Conservation (phyloP, 1,139 yeast genomes). For the Taphrina flavorubra region DNA sequence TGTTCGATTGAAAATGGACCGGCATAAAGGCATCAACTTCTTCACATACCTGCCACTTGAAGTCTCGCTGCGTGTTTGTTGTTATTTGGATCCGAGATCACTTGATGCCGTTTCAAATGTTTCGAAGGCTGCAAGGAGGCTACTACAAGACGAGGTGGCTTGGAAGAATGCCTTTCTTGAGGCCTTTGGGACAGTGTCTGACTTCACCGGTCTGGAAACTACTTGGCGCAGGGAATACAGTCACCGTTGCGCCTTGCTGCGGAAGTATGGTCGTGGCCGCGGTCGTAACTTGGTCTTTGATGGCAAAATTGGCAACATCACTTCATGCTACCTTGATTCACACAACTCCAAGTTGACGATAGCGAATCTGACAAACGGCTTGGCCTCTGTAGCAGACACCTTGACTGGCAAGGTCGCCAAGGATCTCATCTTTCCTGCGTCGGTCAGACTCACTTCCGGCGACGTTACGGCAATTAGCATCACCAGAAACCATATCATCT, state of each 20-base stretch:
- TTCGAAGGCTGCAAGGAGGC: background rate
- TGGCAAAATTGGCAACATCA: conserved; percentile 24
- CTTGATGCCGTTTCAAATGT: conserved; percentile 14
- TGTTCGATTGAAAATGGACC: background rate
- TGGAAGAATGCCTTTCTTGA: conserved; percentile 23
- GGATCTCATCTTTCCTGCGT: conserved; percentile 21
- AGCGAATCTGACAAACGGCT: conserved; percentile 9
- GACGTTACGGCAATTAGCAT: conserved; percentile 13
- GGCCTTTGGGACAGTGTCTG: conserved; percentile 3
- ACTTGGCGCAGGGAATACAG: conserved; percentile 32
- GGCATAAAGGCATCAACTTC: conserved; percentile 4
- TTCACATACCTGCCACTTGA: conserved; percentile 11
- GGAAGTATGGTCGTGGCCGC: conserved; percentile 24
- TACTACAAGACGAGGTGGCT: conserved; percentile 16
- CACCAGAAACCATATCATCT: background rate
- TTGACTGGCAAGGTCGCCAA: conserved; percentile 31
- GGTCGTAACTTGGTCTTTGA: conserved; percentile 16
- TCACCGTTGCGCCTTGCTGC: conserved; percentile 5
- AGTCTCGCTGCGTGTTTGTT: conserved; percentile 12
- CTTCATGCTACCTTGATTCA: background rate
- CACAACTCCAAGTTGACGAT: background rate
- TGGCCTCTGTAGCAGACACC: conserved; percentile 11
- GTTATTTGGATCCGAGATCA: conserved; percentile 20
- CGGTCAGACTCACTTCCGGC: background rate
- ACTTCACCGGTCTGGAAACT: conserved; percentile 12